Base-by-base conservation (phyloP, 805 yeast species). In the Pichia cephalocereana region DNA sequence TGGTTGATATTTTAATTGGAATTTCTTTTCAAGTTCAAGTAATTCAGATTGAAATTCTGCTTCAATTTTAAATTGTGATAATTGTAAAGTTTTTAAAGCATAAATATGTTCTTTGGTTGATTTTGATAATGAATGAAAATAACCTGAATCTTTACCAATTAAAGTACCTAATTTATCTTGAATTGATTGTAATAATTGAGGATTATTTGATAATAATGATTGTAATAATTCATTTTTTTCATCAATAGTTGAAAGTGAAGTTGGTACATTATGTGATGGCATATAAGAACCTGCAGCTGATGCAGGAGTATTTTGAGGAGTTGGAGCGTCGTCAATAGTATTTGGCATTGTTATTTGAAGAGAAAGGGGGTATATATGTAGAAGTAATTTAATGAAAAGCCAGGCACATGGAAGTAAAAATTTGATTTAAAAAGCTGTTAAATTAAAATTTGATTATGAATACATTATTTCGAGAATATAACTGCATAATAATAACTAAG, bases 281-380 rank as follows among this genome's bases (percentile, higher is more conserved):
- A 88, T 70, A 62, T 81, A 86, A 23, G 90, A 82, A 52, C 80
- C 81, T 40, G 87, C 75, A 37, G 83, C 86, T 36, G 91, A 81
- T 4, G 98, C 86, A 15, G 99, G 99, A 1, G 99, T 93, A 74
- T 93, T 93, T 64, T 93, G 99, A 6, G 99, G 99, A 1, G 99
- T 93, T 41, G 99, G 99, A 8, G 99, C 98, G 60, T 82, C 51
- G 42, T 50, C 39, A 28, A 44, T 44, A 5, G 36, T 12, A 17
- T 36, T n/a, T 10, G 32, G 36, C n/a, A 19, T 15, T 17, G 41
- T 37, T 17, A 34, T 14, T 10, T 7, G 23, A 36, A 36, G 15
- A n/a, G 23, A 34, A 43, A 15, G 12, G 31, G 18, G n/a, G n/a
- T 27, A 18, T 14, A 43, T 18, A 18, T 7, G 26, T n/a, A n/a